Conservation (phyloP, 2,329 filamentous ascomycete species). For the Neobulgaria alba region DNA sequence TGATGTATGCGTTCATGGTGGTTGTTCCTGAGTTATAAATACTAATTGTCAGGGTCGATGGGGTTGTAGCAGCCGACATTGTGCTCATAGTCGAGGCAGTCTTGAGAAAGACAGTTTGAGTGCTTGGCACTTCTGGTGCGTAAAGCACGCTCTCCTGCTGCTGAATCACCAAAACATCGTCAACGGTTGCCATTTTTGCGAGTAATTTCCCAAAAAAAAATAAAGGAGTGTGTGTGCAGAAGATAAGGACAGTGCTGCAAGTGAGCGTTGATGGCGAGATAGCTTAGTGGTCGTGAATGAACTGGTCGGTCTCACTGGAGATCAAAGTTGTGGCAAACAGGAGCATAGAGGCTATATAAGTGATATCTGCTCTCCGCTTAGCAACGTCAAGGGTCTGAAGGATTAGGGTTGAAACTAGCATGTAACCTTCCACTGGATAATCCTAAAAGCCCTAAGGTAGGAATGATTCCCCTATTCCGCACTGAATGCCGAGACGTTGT, state of each 20-base stretch:
- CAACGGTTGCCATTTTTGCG: slow-evolving; percentile 15
- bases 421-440: slow-evolving; percentile 9
- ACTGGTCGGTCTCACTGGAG: not conserved
- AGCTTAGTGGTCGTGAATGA: not conserved
- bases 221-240: slow-evolving; percentile 3
- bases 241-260: slow-evolving; percentile 2
- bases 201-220: too few species aligned
- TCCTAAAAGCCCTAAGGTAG: too few species aligned
- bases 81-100: not conserved
- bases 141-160: slow-evolving; percentile 10
- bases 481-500: too few species aligned
- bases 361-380: not conserved
- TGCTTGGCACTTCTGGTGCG: slow-evolving; percentile 5
- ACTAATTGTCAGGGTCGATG: slow-evolving; percentile 44
- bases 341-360: not conserved
- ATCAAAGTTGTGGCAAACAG: not conserved
- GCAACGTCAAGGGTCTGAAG: not conserved
- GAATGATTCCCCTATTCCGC: too few species aligned
- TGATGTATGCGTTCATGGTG: slow-evolving; percentile 61
- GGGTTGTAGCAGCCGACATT: not conserved
- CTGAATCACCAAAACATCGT: slow-evolving; percentile 11
- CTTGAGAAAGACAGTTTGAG: not conserved
- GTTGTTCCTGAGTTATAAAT: slow-evolving; percentile 60
- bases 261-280: not conserved
- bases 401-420: not conserved